Percentiles rank a stretch among this genome's conserved stretches.
phyloP scores from a whole-genome alignment of 371 early-diverging fungal genomes.

The Mucor irregularis region DNA sequence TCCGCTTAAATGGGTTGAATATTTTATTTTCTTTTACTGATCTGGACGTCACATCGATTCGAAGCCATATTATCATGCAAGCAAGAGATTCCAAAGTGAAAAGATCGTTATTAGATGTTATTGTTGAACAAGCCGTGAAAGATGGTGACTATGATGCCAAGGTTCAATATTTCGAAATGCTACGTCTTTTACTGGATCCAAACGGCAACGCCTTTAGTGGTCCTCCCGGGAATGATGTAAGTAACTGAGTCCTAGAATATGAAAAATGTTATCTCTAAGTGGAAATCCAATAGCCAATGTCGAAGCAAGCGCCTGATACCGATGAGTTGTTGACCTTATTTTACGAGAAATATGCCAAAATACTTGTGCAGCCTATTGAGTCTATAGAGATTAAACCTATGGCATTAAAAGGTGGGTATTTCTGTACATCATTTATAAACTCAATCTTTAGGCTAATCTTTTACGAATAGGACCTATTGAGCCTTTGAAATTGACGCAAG shows the following conservation, averaged over 20 bases:
- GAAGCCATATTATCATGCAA: conserved; percentile 71
- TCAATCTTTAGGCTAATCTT: too few relatives aligned
- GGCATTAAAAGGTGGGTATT: conserved; percentile 26
- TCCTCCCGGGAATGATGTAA: conserved; percentile 21
- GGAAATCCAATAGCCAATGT: neutral
- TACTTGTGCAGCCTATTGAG: conserved; percentile 63
- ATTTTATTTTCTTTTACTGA: conserved; percentile 77
- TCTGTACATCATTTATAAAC: too few relatives aligned
- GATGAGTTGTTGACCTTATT: conserved; percentile 76
- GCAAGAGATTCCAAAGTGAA: conserved; percentile 17
- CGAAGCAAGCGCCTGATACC: conserved; percentile 59
- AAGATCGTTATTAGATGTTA: conserved; percentile 19
- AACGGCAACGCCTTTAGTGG: neutral
- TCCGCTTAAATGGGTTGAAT: conserved; percentile 67
- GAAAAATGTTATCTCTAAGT: too few relatives aligned
- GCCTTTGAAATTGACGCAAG: conserved; percentile 24
- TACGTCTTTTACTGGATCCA: conserved; percentile 75
- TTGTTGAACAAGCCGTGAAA: conserved; percentile 63
- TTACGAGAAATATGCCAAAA: conserved; percentile 62
- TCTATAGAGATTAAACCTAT: conserved; percentile 35
- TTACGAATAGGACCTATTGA: conserved; percentile 34
- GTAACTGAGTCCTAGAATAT: conserved; percentile 12
- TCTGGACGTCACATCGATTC: conserved; percentile 48
- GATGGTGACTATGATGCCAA: conserved; percentile 66
- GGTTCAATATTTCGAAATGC: conserved; percentile 70